phyloP scores from a whole-genome alignment of 305 asterid species.

The Rubia peregrina region DNA sequence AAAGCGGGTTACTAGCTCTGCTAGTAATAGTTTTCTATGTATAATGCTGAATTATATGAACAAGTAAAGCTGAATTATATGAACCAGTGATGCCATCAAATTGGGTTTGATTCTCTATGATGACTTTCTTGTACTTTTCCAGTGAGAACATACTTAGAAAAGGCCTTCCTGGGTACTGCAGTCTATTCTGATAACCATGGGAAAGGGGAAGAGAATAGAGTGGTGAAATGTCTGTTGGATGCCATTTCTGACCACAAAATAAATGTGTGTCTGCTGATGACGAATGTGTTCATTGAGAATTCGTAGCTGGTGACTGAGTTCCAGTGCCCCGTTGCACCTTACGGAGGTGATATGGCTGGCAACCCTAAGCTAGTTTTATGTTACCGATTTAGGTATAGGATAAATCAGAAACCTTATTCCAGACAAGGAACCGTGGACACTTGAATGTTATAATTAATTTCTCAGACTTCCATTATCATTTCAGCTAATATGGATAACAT shows the following conservation, averaged over 20 bases:
- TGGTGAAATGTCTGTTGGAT: background rate
- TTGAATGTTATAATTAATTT: background rate
- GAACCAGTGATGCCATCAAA: background rate
- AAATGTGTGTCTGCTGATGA: background rate
- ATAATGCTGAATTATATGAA: background rate
- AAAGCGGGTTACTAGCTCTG: background rate
- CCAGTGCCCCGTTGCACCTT: background rate
- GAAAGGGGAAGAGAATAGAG: background rate
- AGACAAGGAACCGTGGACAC: background rate
- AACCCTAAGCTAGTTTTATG: background rate
- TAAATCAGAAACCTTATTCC: background rate
- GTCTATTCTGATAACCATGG: background rate
- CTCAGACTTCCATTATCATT: background rate
- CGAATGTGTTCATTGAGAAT: background rate
- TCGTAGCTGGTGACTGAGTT: background rate
- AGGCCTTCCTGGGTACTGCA: background rate
- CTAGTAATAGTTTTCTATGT: background rate
- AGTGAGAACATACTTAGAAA: background rate
- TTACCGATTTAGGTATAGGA: background rate
- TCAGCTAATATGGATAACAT: background rate
- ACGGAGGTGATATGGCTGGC: conserved; percentile 3
- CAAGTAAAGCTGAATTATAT: background rate
- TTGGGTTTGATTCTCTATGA: background rate
- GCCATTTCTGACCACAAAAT: background rate
- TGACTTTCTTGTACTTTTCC: background rate